phyloP scores from a whole-genome alignment of 2,329 filamentous ascomycete species.

The Penicillium frequentans region DNA sequence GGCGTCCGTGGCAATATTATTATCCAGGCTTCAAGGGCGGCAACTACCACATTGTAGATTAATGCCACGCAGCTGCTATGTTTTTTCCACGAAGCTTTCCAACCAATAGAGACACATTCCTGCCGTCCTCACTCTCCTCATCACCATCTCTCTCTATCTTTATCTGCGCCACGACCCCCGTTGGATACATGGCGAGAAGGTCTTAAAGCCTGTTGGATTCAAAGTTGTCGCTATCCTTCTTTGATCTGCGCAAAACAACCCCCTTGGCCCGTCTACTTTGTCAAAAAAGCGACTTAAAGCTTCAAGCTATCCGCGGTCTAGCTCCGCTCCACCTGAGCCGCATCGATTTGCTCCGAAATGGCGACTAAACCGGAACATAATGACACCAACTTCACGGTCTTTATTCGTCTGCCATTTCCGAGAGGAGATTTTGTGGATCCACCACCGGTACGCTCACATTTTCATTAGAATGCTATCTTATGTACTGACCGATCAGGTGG shows the following conservation, averaged over 20 bases:
- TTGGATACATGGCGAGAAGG: neutral
- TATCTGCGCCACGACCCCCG: neutral
- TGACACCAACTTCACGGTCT: constrained; percentile 61
- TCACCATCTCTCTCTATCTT: neutral
- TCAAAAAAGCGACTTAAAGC: neutral
- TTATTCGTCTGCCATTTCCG: constrained; percentile 85
- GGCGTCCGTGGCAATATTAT: neutral
- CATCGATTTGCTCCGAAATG: constrained; percentile 8
- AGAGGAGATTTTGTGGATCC: constrained; percentile 89
- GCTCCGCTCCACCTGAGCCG: constrained; percentile 2
- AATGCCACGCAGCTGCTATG: neutral
- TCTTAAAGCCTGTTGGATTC: neutral
- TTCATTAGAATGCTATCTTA: neutral
- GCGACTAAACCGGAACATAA: constrained; percentile 3
- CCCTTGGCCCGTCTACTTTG: neutral
- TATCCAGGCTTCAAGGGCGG: neutral
- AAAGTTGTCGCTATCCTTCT: neutral
- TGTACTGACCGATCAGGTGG: constrained; percentile 57
- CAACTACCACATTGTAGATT: neutral
- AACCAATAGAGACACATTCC: constrained; percentile 8
- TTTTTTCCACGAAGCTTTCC: neutral
- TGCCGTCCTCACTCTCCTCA: constrained; percentile 7
- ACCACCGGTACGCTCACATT: constrained; percentile 64
- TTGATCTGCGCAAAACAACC: neutral
- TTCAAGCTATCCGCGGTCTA: neutral